phyloP scores from a whole-genome alignment of 2,329 filamentous ascomycete genomes.

The Pyricularia pennisetigena region DNA sequence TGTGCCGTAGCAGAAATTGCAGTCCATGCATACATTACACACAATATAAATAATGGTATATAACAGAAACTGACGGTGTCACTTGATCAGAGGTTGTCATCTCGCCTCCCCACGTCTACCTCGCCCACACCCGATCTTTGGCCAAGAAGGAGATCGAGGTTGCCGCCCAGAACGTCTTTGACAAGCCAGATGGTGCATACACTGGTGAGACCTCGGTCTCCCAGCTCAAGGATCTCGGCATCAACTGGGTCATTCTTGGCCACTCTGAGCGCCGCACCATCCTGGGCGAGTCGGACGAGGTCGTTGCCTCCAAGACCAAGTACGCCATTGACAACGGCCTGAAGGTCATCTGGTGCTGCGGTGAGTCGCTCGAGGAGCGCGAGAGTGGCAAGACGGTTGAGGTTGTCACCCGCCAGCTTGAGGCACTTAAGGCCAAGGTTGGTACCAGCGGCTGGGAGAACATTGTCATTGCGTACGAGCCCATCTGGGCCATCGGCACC shows the following conservation, averaged over 20 bases:
- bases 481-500: slow-evolving; percentile 93
- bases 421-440: slow-evolving; percentile 63
- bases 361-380: slow-evolving; percentile 88
- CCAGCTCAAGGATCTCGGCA: slow-evolving; percentile 81
- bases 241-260: slow-evolving; percentile 85
- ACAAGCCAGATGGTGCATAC: slow-evolving; percentile 94
- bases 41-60: neutral
- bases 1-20: slow-evolving; percentile 19
- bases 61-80: slow-evolving; percentile 3
- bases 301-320: slow-evolving; percentile 92
- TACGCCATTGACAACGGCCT: slow-evolving; percentile 78
- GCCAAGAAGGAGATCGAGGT: slow-evolving; percentile 71
- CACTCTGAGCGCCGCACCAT: slow-evolving; percentile 93
- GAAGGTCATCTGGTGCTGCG: slow-evolving; percentile 92
- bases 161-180: slow-evolving; percentile 92
- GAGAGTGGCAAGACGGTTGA: slow-evolving; percentile 78
- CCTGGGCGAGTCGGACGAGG: slow-evolving; percentile 74
- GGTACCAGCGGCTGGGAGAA: slow-evolving; percentile 69
- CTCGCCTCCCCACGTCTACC: slow-evolving; percentile 83
- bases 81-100: slow-evolving; percentile 76
- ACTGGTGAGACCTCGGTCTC: slow-evolving; percentile 92
- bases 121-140: slow-evolving; percentile 73
- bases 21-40: neutral
- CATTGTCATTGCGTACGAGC: slow-evolving; percentile 96
- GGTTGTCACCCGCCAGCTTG: slow-evolving; percentile 76